Percentiles rank a stretch among this genome's conserved stretches.
Conservation (phyloP, 129 eudicot species). For the Mikania micrantha region DNA sequence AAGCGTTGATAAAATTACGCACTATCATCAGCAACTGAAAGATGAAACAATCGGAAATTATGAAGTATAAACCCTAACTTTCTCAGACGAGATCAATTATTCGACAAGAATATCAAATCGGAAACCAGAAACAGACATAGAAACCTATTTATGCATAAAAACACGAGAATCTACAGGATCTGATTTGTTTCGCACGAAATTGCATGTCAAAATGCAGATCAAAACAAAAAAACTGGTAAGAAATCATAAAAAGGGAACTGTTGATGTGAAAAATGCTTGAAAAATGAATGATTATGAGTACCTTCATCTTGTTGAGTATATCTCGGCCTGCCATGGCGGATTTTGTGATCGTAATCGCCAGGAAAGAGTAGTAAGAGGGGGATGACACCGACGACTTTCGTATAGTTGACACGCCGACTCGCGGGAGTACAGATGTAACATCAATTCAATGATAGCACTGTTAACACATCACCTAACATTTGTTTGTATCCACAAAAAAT, state of each 20-base stretch:
- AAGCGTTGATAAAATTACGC: not conserved
- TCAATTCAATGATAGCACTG: not conserved
- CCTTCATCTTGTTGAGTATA: slow-evolving; percentile 37
- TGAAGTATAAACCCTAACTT: slow-evolving; percentile 4
- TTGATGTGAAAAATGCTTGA: not conserved
- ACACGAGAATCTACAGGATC: not conserved
- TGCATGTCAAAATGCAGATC: not conserved
- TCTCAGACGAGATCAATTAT: not conserved
- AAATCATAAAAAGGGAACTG: not conserved
- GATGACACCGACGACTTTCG: not conserved
- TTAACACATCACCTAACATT: not conserved
- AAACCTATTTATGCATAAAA: not conserved
- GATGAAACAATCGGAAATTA: not conserved
- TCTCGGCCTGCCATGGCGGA: slow-evolving; percentile 34
- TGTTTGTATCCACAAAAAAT: slow-evolving; percentile 3
- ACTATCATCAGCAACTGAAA: not conserved
- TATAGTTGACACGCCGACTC: slow-evolving; percentile 11
- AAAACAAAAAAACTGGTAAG: not conserved
- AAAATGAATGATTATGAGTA: not conserved
- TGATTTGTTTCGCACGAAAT: not conserved
- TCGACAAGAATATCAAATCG: not conserved
- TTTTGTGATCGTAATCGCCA: not conserved
- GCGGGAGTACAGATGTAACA: slow-evolving; percentile 4
- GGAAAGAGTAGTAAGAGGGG: not conserved
- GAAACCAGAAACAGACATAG: not conserved